These are phyloP conservation scores for Linnemannia zychae DNA, from an alignment of 192 early-diverging fungal genomes.

Conservation along the genomic window DNA sequence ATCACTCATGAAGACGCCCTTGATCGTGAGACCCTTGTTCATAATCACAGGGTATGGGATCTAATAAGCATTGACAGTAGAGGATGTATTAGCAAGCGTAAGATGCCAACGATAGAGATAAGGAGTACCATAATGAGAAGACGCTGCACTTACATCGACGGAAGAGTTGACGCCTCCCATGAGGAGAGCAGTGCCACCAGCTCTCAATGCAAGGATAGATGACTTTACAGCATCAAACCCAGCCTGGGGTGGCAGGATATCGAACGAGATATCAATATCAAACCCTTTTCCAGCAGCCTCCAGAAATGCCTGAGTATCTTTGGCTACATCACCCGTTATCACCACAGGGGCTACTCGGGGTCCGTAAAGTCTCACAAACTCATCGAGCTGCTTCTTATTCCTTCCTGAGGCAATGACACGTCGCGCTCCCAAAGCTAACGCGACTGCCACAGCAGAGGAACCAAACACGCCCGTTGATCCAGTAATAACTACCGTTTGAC, in stretches of 20 bases:
- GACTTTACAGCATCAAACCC: conserved; percentile 17
- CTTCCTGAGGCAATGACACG: conserved; percentile 38
- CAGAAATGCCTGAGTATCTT: conserved; percentile 23
- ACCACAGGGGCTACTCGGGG: conserved; percentile 36
- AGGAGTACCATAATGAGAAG: no score
- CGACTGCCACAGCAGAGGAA: conserved; percentile 24
- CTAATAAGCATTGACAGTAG: background rate
- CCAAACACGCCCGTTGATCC: conserved; percentile 53
- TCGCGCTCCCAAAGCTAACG: conserved; percentile 50
- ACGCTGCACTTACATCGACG: background rate
- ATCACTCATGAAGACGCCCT: conserved; percentile 47
- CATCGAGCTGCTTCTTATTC: conserved; percentile 18
- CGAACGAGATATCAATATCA: conserved; percentile 40
- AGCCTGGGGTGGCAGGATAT: conserved; percentile 34
- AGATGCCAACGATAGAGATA: no score
- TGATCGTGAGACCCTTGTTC: conserved; percentile 41
- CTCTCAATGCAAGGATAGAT: conserved; percentile 31
- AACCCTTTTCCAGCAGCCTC: conserved; percentile 37
- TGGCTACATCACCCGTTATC: conserved; percentile 22
- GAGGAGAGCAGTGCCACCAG: conserved; percentile 1
- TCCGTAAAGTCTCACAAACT: conserved; percentile 25
- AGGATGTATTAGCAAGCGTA: no score
- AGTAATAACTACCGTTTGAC: conserved; percentile 45
- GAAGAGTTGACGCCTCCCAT: background rate
- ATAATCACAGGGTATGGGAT: conserved; percentile 33